Evolutionary conservation across 2,329 filamentous ascomycete genomes (phyloP).

Genomic region (Seiridium unicorne): DNA sequence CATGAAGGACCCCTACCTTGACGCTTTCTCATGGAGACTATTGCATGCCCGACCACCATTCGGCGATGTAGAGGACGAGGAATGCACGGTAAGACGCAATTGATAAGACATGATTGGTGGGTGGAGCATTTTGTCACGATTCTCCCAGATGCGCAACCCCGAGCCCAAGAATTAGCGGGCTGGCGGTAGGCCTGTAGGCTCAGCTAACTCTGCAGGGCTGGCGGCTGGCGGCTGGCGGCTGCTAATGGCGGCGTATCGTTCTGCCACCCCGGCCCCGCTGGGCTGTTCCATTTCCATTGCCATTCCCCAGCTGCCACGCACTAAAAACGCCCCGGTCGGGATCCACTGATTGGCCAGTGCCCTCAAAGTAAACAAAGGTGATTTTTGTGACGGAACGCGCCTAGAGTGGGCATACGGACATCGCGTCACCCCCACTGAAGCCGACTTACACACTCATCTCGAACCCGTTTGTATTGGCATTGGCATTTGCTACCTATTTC

Average conservation of each 20-base stretch:
- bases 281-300: no score
- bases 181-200: background rate
- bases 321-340: background rate
- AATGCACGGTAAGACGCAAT: conserved; percentile 1
- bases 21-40: background rate
- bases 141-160: no score
- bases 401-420: background rate
- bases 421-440: conserved; percentile 13
- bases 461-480: background rate
- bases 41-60: background rate
- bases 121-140: background rate
- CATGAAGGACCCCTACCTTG: background rate
- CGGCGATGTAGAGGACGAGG: background rate
- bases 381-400: conserved; percentile 1
- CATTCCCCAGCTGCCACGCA: background rate
- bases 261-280: background rate
- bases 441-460: background rate
- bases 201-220: no score
- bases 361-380: conserved; percentile 40
- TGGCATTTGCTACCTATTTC: background rate
- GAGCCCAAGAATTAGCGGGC: background rate
- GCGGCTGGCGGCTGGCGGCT: no score
- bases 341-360: conserved; percentile 14
- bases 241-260: background rate
- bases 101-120: conserved; percentile 3